Conservation (phyloP, 305 asterid species). For the Ajuga reptans region DNA sequence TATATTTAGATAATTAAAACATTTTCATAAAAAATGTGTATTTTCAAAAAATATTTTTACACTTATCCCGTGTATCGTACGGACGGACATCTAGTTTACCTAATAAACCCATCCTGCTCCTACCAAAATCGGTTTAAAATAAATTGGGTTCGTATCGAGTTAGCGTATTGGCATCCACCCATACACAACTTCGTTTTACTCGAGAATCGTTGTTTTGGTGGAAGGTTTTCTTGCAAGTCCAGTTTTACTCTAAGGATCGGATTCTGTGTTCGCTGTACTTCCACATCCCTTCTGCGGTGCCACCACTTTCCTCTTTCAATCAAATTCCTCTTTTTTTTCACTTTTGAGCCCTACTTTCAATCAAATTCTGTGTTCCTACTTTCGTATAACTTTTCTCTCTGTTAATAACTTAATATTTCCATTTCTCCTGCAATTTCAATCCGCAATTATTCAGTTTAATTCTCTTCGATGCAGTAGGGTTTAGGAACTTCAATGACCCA, state of each 20-base stretch:
- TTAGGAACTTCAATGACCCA: constrained; percentile 13
- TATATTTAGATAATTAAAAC: too few relatives aligned
- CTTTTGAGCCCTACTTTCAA: constrained; percentile 8
- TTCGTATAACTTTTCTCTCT: neutral
- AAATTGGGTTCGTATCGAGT: too few relatives aligned
- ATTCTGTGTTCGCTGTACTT: constrained; percentile 20
- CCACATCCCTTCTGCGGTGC: constrained; percentile 14
- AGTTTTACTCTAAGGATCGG: constrained; percentile 23
- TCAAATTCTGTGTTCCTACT: too few relatives aligned
- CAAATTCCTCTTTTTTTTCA: constrained; percentile 4
- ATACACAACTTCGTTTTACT: neutral
- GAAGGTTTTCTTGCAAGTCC: neutral
- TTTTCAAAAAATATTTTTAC: too few relatives aligned
- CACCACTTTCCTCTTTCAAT: neutral
- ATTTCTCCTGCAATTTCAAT: neutral
- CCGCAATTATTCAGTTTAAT: neutral
- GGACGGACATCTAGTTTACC: too few relatives aligned
- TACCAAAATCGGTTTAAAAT: too few relatives aligned
- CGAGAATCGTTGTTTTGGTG: neutral
- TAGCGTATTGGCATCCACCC: too few relatives aligned
- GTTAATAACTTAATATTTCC: neutral
- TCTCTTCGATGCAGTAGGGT: neutral
- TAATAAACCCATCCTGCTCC: too few relatives aligned
- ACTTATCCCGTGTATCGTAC: too few relatives aligned
- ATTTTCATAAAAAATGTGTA: too few relatives aligned